Conservation (phyloP, 208 protist genomes). For the Leishmania lainsoni region DNA sequence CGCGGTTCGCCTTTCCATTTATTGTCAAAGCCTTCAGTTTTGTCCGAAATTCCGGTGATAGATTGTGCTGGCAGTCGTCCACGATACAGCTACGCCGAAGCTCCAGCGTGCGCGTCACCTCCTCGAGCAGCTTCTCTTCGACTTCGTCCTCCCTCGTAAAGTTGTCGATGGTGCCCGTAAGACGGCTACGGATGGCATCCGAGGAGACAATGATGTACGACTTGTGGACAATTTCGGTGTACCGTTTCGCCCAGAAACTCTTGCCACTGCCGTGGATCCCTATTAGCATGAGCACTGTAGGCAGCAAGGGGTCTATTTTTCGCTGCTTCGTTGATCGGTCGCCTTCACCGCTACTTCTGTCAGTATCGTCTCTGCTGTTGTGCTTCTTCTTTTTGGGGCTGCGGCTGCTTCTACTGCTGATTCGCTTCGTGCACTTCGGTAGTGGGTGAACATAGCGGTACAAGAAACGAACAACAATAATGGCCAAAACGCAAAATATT, state of each 20-base stretch:
- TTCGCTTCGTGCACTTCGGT: constrained; percentile 3
- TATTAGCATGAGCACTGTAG: constrained; percentile 62
- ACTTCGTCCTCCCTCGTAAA: constrained; percentile 60
- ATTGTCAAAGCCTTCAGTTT: constrained; percentile 42
- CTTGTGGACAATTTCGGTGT: constrained; percentile 59
- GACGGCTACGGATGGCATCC: constrained; percentile 42
- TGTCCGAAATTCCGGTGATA: constrained; percentile 49
- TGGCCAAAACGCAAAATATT: constrained; percentile 18
- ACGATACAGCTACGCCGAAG: constrained; percentile 67
- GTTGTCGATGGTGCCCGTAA: constrained; percentile 60
- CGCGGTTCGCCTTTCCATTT: constrained; percentile 44
- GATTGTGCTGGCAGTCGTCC: constrained; percentile 68
- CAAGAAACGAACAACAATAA: constrained; percentile 13
- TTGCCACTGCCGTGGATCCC: constrained; percentile 86
- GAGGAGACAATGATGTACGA: constrained; percentile 61
- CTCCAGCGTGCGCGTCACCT: constrained; percentile 44
- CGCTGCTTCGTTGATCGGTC: constrained; percentile 16
- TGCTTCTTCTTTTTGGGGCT: constrained; percentile 21
- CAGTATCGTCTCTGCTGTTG: constrained; percentile 4
- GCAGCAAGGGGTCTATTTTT: constrained; percentile 47
- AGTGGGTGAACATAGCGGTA: constrained; percentile 7
- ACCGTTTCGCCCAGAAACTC: constrained; percentile 76
- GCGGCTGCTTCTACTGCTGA: constrained; percentile 11
- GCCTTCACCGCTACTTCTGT: constrained; percentile 9
- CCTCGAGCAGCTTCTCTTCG: constrained; percentile 51